Percentiles rank a stretch among this genome's conserved stretches.
Conservation (phyloP, 148 eudicot genomes). For the Silene conica region DNA sequence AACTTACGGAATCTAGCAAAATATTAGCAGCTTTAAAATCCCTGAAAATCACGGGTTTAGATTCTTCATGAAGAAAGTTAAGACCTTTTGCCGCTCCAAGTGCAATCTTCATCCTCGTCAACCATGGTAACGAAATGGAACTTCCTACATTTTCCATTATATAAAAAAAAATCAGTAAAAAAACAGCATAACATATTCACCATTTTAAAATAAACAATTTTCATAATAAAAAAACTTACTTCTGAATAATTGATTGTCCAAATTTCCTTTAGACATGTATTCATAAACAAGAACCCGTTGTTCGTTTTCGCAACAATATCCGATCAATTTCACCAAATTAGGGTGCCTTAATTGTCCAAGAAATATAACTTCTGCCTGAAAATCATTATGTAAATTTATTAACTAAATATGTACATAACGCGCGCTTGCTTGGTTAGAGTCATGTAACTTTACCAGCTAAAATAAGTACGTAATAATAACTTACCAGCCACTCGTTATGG, state of each 20-base stretch:
- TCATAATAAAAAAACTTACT: conserved; percentile 31
- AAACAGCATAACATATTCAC: not conserved
- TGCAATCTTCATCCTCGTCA: conserved; percentile 39
- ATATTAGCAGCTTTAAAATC: conserved; percentile 40
- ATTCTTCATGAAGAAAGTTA: conserved; percentile 30
- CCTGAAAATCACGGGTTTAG: conserved; percentile 39
- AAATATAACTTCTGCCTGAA: conserved; percentile 71
- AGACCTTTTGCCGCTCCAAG: conserved; percentile 41
- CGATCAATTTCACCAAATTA: conserved; percentile 74
- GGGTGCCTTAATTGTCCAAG: conserved; percentile 87
- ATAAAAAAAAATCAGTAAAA: not conserved
- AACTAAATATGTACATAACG: not conserved
- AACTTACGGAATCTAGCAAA: conserved; percentile 28
- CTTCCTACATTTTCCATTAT: conserved; percentile 36
- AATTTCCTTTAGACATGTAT: conserved; percentile 69
- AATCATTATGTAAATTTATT: not conserved
- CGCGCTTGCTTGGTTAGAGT: too few relatives aligned
- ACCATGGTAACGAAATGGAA: conserved; percentile 36
- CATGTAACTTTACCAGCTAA: not conserved
- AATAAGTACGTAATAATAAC: not conserved
- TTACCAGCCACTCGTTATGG: conserved; percentile 88
- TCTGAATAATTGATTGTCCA: conserved; percentile 69
- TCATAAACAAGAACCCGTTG: conserved; percentile 83
- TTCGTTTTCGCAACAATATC: conserved; percentile 81
- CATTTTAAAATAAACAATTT: not conserved